Evolutionary conservation across 352 stramenopile genomes (phyloP).

Genomic region (Globisporangium mamillatum): DNA sequence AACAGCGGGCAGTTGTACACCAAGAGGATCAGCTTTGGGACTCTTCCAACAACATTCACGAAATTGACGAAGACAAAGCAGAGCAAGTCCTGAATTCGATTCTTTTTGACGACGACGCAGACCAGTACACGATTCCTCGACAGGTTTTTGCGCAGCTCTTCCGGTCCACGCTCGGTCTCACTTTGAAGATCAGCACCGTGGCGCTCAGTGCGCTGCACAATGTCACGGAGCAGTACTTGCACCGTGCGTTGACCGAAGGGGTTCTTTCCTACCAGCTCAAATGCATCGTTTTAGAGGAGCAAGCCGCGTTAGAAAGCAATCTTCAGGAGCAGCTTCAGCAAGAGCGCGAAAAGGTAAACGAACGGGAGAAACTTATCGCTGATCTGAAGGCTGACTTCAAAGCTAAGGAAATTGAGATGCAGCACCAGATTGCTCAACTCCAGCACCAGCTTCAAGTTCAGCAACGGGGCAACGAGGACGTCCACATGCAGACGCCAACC

Average conservation of each 20-base stretch:
- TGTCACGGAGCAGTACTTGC: conserved; percentile 64
- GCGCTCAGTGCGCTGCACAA: conserved; percentile 80
- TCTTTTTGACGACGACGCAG: conserved; percentile 18
- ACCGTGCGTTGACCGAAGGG: conserved; percentile 53
- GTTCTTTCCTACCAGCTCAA: conserved; percentile 48
- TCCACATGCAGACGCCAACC: conserved; percentile 31
- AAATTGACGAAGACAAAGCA: conserved; percentile 22
- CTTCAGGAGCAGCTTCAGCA: conserved; percentile 42
- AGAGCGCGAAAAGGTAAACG: conserved; percentile 62
- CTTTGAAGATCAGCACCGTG: conserved; percentile 57
- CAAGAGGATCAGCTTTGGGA: conserved; percentile 57
- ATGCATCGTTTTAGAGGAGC: conserved; percentile 44
- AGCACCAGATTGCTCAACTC: conserved; percentile 58
- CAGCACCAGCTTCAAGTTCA: conserved; percentile 38
- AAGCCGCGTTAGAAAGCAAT: conserved; percentile 29
- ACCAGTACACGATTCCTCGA: conserved; percentile 69
- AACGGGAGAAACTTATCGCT: conserved; percentile 47
- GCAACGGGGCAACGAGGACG: conserved; percentile 21
- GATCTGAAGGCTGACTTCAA: conserved; percentile 54
- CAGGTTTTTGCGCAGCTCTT: conserved; percentile 62
- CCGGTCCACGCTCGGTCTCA: conserved; percentile 28
- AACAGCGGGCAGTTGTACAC: conserved; percentile 16
- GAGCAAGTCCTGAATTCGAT: conserved; percentile 25
- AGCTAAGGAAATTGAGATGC: conserved; percentile 68
- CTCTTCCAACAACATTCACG: conserved; percentile 30